Base-by-base conservation (phyloP, 2,329 filamentous ascomycete genomes). In the Aureobasidium sp. region DNA sequence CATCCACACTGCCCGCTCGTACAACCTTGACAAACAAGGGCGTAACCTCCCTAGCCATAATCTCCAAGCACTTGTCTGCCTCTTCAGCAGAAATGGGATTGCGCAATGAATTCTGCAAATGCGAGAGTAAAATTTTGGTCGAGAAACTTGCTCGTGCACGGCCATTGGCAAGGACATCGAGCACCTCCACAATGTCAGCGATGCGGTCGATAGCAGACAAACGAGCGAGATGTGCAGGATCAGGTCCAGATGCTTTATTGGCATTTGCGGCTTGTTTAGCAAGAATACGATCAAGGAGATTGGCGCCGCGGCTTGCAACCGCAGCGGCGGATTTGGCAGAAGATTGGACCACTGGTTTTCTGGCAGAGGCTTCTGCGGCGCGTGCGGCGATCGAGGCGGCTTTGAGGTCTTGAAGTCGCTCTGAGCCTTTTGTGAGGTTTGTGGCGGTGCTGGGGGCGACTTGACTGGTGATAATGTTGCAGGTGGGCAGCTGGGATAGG, bases 331-430 rank as follows among this genome's bases (percentile, higher is more conserved):
- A 74, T 62, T 75, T 78, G 27, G 69, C 66, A 73, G 67, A 37
- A 65, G 57, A 27, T 68, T 42, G 67, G 23, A 69, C 26, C 44
- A 67, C 44, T 20, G 46, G 48, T 62, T 20, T 48, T 59, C 59
- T 47, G 66, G 63, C 51, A 68, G 68, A 66, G 67, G 1, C 70
- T 63, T 65, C 71, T 70, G 66, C 73, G 73, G 63, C 69, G 66
- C 20, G 68, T 55, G 61, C 72, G 66, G 27, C 71, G n/a, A 63
- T 64, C 29, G 67, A 64, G 59, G 66, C 67, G 64, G 79, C 79
- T 72, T 87, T 89, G 67, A 92, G 78, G 55, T 88, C 85, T 62
- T 85, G 80, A n/a, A 92, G 78, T 8, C 86, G 82, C 63, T 82
- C 83, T 66, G 89, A 86, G 34, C 88, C 88, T 69, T 86, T 89